Evolutionary conservation across 2,329 filamentous ascomycete genomes (phyloP).

Genomic region (Epichloe amarillans): DNA sequence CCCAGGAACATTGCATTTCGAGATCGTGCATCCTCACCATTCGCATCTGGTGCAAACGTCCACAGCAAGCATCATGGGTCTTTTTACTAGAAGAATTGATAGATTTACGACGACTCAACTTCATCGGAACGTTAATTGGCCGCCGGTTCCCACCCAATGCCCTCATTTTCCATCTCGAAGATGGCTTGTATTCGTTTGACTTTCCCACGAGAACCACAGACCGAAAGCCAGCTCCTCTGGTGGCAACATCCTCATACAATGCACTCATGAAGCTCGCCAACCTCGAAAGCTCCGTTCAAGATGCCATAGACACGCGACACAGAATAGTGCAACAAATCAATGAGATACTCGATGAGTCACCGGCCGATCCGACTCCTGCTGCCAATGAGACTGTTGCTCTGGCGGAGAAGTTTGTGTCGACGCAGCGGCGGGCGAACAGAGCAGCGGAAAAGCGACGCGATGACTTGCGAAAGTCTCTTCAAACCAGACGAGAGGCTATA

Average conservation of each 20-base stretch:
- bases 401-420: slow-evolving; percentile 40
- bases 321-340: slow-evolving; percentile 70
- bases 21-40: slow-evolving; percentile 52
- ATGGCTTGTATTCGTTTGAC: slow-evolving; percentile 76
- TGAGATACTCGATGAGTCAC: slow-evolving; percentile 30
- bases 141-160: slow-evolving; percentile 70
- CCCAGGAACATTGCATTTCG: slow-evolving; percentile 48
- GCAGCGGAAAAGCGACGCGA: slow-evolving; percentile 48
- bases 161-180: slow-evolving; percentile 70
- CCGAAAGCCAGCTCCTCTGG: slow-evolving; percentile 36
- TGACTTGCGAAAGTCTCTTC: slow-evolving; percentile 54
- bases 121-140: slow-evolving; percentile 57
- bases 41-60: slow-evolving; percentile 59
- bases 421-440: slow-evolving; percentile 54
- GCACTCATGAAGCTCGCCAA: slow-evolving; percentile 79
- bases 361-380: slow-evolving; percentile 29
- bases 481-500: slow-evolving; percentile 54
- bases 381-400: slow-evolving; percentile 36
- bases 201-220: slow-evolving; percentile 38
- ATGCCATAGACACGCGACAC: slow-evolving; percentile 67
- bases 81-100: slow-evolving; percentile 61
- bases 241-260: slow-evolving; percentile 69
- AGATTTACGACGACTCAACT: slow-evolving; percentile 61
- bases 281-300: slow-evolving; percentile 80
- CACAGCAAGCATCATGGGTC: slow-evolving; percentile 34